phyloP scores from a whole-genome alignment of 1,284 basidiomycete species.

The Hymenochaete sp. region DNA sequence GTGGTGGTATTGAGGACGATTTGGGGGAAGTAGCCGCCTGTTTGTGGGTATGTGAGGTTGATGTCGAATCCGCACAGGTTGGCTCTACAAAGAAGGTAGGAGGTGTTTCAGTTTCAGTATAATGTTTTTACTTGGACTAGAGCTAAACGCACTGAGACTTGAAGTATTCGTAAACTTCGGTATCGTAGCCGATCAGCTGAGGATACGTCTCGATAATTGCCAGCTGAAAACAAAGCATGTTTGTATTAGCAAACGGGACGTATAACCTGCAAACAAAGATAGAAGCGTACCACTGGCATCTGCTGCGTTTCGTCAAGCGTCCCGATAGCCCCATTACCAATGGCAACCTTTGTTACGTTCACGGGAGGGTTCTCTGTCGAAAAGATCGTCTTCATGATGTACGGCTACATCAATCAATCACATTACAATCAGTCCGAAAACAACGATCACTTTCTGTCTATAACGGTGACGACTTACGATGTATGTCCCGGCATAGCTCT shows the following conservation, averaged over 20 bases:
- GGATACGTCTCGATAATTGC: slow-evolving; percentile 60
- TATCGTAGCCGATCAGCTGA: slow-evolving; percentile 63
- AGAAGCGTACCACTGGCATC: slow-evolving; percentile 41
- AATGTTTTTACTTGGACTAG: not conserved
- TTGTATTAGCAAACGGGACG: not conserved
- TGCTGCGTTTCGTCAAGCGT: slow-evolving; percentile 39
- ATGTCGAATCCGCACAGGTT: slow-evolving; percentile 58
- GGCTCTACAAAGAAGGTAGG: slow-evolving; percentile 30
- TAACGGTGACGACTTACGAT: slow-evolving; percentile 36
- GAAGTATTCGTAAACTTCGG: slow-evolving; percentile 57
- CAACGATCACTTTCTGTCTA: not conserved
- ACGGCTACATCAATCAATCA: slow-evolving; percentile 54
- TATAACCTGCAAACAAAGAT: not conserved
- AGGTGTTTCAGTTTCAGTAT: not conserved
- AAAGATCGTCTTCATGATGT: slow-evolving; percentile 64
- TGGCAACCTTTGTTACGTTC: slow-evolving; percentile 55
- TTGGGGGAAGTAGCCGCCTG: slow-evolving; percentile 42
- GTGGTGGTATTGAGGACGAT: slow-evolving; percentile 17
- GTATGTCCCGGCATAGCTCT: slow-evolving; percentile 60
- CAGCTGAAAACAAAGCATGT: slow-evolving; percentile 29
- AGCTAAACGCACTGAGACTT: slow-evolving; percentile 47
- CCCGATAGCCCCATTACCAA: slow-evolving; percentile 57
- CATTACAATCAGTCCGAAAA: not conserved
- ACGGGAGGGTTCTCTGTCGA: slow-evolving; percentile 54
- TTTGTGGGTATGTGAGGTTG: slow-evolving; percentile 63